Evolutionary conservation across 768 basidiomycete genomes (phyloP).

Genomic region (Amanita brunnescens): DNA sequence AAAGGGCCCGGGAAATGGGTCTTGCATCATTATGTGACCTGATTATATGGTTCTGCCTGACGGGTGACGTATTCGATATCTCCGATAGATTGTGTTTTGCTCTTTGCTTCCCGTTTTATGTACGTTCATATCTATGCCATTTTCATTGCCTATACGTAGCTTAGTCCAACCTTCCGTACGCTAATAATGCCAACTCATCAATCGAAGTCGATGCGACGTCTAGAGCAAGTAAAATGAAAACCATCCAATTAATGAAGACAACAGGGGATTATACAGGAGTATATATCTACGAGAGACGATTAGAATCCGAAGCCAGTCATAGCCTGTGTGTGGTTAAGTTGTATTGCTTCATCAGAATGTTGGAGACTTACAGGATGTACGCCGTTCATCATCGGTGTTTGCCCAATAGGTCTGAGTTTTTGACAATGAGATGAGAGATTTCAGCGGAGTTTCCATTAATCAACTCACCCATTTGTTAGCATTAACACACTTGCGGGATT

Average conservation of each 20-base stretch:
- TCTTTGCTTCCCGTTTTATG: neutral
- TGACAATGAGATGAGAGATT: slow-evolving; percentile 4
- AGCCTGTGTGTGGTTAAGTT: slow-evolving; percentile 23
- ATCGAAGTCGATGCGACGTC: neutral
- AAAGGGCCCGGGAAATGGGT: slow-evolving; percentile 47
- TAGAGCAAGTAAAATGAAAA: neutral
- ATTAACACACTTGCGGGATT: slow-evolving; percentile 61
- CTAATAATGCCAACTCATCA: neutral
- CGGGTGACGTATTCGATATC: too few relatives aligned
- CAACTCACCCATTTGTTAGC: slow-evolving; percentile 69
- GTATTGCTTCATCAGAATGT: neutral
- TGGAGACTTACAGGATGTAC: slow-evolving; percentile 50
- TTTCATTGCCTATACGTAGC: neutral
- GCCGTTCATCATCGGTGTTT: slow-evolving; percentile 65
- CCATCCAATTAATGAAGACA: neutral
- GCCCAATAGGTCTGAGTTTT: slow-evolving; percentile 45
- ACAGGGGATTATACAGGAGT: neutral
- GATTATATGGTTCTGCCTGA: too few relatives aligned
- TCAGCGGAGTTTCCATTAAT: neutral
- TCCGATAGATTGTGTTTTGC: neutral
- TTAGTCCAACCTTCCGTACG: neutral
- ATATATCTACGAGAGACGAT: slow-evolving; percentile 4
- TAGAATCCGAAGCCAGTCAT: slow-evolving; percentile 58
- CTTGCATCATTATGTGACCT: slow-evolving; percentile 55
- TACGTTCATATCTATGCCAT: neutral